Base-by-base conservation (phyloP, 192 early-diverging fungal genomes). In the Backusella mclennaniae region DNA sequence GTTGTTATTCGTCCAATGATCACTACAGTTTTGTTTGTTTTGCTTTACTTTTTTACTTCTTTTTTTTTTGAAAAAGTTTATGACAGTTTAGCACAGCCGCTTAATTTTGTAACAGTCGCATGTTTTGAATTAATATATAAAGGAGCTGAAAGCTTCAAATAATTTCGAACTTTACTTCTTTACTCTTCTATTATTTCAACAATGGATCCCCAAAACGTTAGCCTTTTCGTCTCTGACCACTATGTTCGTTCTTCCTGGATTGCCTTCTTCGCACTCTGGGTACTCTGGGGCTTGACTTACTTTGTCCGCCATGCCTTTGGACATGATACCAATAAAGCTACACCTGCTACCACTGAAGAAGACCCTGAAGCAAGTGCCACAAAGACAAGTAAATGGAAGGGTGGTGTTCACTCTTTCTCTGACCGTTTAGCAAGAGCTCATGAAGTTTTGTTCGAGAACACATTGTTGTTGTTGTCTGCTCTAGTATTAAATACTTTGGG, bases 401-500 rank as follows among this genome's bases (percentile, higher is more conserved):
- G 11, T 67, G 73, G 73, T 41, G 35, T 67, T 41, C 35, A 74
- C 17, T 56, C 49, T 6, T 71, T 53, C 15, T 41, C 52, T 14
- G 67, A 29, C 26, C 73, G 67, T 6, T 23, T 79, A 14, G n/a
- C n/a, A 36, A 74, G 38, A 15, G 73, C 78, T 21, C 78, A 79
- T 44, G 59, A 66, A 39, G 73, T 79, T 1, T 33, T 74, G 0
- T 70, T 75, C n/a, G 78, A 79, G 38, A 79, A 79, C 4, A 79
- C 73, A 5, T 21, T 85, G 15, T 68, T 83, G 31, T 56, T 85
- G 12, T 52, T 85, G 42, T 36, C 77, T 19, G 84, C 78, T 4
- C 41, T 85, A 21, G 52, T 76, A 0, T 19, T 85, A 0, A 84
- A 85, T 35, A 77, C 77, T n/a, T 53, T 85, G 0, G 82, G 66